Evolutionary conservation across 192 early-diverging fungal genomes (phyloP).

Genomic region (Backusella circina): DNA sequence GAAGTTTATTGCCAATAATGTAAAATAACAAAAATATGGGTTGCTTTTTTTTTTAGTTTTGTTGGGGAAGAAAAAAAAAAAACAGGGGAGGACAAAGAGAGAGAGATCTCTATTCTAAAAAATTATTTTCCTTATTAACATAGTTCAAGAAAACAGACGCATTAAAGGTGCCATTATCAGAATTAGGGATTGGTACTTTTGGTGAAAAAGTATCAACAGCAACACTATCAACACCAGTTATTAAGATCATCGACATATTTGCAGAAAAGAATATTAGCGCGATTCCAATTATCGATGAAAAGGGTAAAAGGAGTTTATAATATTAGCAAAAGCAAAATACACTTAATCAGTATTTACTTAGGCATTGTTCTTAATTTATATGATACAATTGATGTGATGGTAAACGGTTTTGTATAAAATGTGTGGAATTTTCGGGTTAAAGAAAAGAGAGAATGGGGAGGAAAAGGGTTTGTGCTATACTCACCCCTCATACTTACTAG

Average conservation of each 20-base stretch:
- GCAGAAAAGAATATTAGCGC: slow-evolving; percentile 84
- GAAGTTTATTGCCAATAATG: slow-evolving; percentile 34
- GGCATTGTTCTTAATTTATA: slow-evolving; percentile 85
- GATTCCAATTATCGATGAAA: slow-evolving; percentile 87
- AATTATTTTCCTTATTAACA: not conserved
- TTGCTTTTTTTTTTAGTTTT: not conserved
- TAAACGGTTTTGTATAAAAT: slow-evolving; percentile 29
- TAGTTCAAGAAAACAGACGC: slow-evolving; percentile 23
- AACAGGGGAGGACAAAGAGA: too few relatives aligned
- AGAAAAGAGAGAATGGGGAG: too few relatives aligned
- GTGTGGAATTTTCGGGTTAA: too few relatives aligned
- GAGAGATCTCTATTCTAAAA: too few relatives aligned
- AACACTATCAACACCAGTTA: slow-evolving; percentile 71
- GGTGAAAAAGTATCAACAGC: slow-evolving; percentile 73
- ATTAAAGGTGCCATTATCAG: slow-evolving; percentile 22
- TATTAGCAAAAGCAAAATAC: too few relatives aligned
- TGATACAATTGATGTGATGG: slow-evolving; percentile 93
- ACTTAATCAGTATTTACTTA: not conserved
- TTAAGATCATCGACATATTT: slow-evolving; percentile 87
- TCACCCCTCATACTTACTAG: slow-evolving; percentile 25
- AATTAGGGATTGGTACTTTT: slow-evolving; percentile 77
- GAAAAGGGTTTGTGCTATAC: not conserved
- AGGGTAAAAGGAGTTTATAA: too few relatives aligned
- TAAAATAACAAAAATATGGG: slow-evolving; percentile 10
- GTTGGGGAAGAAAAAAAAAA: not conserved